Base-by-base conservation (phyloP, 495 filamentous ascomycete genomes). In the Antarctomyces pellizariae region DNA sequence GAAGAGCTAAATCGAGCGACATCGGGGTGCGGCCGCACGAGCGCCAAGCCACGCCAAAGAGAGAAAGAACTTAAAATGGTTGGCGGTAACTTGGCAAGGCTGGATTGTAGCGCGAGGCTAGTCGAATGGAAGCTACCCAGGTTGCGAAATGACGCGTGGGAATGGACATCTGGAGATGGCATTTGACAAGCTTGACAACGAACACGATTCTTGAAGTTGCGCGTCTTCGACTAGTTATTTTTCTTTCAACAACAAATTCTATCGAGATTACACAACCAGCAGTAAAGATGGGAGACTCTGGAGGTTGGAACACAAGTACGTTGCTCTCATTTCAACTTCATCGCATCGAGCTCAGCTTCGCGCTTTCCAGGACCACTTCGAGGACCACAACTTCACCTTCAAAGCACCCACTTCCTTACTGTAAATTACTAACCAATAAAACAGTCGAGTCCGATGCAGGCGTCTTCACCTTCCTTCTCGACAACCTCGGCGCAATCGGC, bases 371-470 rank as follows among this genome's bases (percentile, higher is more conserved):
- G 9, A 26, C 9, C 11, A 11, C 24, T 4, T 16, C 13, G 9
- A 5, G 18, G 9, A 14, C 10, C 13, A 5, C 11, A 4, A 9
- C 15, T 16, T 13, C 2, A 9, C 24, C 13, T 13, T 26, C 13
- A n/a, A 2, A 16, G 8, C 13, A 7, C 9, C 5, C 3, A 4
- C 10, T 19, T 2, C 14, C 16, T 5, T 23, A 12, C 29, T 23
- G 21, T 11, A 32, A 11, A 22, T 18, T 16, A 16, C 3, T 14
- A 14, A 34, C n/a, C 49, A 34, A 47, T 34, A 62, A 65, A 37
- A 68, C 64, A 45, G 89, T 95, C 43, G 84, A 95, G 50, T 90
- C 79, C 29, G 84, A 95, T 53, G 84, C 83, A 49, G 86, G 86
- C 42, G 79, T 99, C 38, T 99, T 99, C 53, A 99, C 89, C 32